These are phyloP conservation scores for Pseudopyricularia cyperi DNA, from an alignment of 2,329 filamentous ascomycete species.

Conservation along the genomic window DNA sequence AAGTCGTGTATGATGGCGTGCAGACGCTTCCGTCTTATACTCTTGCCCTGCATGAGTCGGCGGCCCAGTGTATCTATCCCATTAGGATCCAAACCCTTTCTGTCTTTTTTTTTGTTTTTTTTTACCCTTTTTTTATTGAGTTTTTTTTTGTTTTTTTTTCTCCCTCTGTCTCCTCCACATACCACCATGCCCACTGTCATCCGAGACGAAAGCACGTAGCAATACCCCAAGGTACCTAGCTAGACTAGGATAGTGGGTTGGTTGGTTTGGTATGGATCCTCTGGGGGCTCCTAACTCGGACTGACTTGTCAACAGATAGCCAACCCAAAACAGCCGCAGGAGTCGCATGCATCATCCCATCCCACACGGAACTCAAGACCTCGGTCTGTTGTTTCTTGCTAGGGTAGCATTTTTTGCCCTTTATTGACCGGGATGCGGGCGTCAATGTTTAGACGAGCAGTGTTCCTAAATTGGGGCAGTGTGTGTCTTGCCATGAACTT, in stretches of 20 bases:
- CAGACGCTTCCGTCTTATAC: background rate
- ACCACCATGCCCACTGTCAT: no score
- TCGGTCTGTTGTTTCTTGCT: background rate
- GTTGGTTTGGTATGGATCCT: background rate
- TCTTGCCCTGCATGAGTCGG: background rate
- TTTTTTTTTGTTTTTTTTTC: background rate
- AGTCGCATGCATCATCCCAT: no score
- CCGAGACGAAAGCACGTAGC: no score
- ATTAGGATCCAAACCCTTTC: background rate
- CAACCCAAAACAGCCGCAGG: constrained; percentile 3
- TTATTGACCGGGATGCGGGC: background rate
- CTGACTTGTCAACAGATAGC: background rate
- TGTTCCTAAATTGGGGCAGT: background rate
- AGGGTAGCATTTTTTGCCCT: background rate
- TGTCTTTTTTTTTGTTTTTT: background rate
- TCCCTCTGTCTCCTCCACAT: no score
- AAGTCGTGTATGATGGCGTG: background rate
- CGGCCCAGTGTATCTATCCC: background rate
- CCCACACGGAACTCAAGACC: background rate
- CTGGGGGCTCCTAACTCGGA: background rate
- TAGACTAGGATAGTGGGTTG: no score
- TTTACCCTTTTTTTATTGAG: background rate
- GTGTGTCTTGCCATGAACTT: background rate
- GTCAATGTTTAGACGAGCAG: background rate
- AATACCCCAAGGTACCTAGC: background rate